Evolutionary conservation across 495 filamentous ascomycete genomes (phyloP), one percentile per base, ranked within the genome.

Genomic region (Terfezia boudieri): DNA sequence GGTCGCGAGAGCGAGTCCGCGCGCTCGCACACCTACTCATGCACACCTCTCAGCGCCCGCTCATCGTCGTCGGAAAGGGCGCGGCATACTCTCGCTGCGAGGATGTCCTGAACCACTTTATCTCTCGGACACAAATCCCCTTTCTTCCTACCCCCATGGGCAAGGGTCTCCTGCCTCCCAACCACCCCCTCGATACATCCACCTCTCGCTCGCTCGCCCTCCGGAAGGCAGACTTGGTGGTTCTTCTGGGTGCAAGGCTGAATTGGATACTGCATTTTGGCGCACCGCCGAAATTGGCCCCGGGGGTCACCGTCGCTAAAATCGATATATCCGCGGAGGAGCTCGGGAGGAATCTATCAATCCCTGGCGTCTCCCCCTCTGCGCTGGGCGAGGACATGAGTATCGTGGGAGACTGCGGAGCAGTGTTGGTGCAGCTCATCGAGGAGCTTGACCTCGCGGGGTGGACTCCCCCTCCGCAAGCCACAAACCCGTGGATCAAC

Each of bases 211-310:
- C 75, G 38, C 67, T 72, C 6, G 77, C 77, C 0, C 66, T 80
- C 5, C 72, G 71, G 58, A 61, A 71, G 26, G 74, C 78, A 6
- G 78, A 81, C 57, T 72, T 80, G 4, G 75, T 79, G 43, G 65
- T 80, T 12, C 62, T 80, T 23, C 69, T 80, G 14, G 76, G 78
- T 1, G 78, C 76, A 4, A 71, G 76, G 11, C 65, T 81, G 35
- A 80, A 80, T 56, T 81, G 78, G 78, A 80, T 81, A 50, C 65
- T 81, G 0, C 76, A 79, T 57, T 81, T 75, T 56, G 78, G 78
- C 11, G 70, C 74, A 41, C 54, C 71, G 36, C 76, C 77, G 1
- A 79, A 80, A 61, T 80, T 75, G 74, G 71, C 68, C 20, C 54
- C 71, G 16, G 59, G 56, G 4, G 78, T 69, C 3, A 70, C 69